Percentiles rank a stretch among this genome's conserved stretches.
Conservation (phyloP, 768 basidiomycete species). For the Mycena rosella region DNA sequence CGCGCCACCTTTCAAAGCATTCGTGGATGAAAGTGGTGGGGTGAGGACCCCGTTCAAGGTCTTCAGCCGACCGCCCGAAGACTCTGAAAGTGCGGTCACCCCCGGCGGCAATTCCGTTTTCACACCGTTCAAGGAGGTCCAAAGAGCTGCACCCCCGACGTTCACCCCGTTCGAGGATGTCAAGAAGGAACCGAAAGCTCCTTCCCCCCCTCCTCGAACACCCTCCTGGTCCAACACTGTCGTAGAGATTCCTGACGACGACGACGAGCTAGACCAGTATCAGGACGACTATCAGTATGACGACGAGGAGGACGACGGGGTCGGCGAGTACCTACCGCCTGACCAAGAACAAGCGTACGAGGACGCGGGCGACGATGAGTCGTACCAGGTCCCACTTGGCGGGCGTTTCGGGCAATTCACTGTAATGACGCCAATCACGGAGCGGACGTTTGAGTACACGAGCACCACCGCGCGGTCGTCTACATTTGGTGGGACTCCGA, state of each 20-base stretch:
- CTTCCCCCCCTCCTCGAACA: constrained; percentile 33
- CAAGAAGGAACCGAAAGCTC: constrained; percentile 43
- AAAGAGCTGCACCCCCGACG: constrained; percentile 43
- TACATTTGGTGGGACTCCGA: constrained; percentile 54
- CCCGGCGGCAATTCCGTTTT: constrained; percentile 47
- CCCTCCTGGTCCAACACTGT: constrained; percentile 40
- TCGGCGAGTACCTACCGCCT: constrained; percentile 35
- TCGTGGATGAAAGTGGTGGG: constrained; percentile 52
- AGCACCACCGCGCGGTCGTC: constrained; percentile 67
- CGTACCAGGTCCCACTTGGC: constrained; percentile 67
- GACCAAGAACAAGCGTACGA: constrained; percentile 39
- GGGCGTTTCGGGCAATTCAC: constrained; percentile 87
- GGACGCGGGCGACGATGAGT: constrained; percentile 34
- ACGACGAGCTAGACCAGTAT: constrained; percentile 43
- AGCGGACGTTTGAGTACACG: constrained; percentile 89
- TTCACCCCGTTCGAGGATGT: constrained; percentile 54
- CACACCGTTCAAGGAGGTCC: constrained; percentile 55
- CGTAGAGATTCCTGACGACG: constrained; percentile 43
- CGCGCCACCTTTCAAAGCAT: constrained; percentile 37
- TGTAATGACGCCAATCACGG: constrained; percentile 98
- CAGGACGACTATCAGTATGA: constrained; percentile 48
- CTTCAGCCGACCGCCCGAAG: constrained; percentile 78
- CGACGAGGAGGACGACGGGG: constrained; percentile 45
- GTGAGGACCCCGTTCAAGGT: constrained; percentile 69
- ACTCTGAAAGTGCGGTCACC: constrained; percentile 53